Conservation (phyloP, 1,284 basidiomycete species). For the Irpex rosettiformis region DNA sequence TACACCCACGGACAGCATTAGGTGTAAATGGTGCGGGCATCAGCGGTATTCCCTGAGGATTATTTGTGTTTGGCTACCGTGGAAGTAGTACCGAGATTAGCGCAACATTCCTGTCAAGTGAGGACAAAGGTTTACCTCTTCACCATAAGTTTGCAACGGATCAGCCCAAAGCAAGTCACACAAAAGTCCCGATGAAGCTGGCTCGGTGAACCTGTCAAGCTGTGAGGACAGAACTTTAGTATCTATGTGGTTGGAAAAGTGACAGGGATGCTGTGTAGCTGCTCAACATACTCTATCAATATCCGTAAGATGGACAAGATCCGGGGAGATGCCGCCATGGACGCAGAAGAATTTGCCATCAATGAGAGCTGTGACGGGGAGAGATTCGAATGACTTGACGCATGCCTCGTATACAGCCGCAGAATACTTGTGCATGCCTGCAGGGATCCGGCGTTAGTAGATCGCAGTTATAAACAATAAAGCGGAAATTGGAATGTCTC, state of each 20-base stretch:
- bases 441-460: background rate
- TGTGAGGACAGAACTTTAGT: slow-evolving; percentile 25
- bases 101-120: background rate
- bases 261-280: slow-evolving; percentile 10
- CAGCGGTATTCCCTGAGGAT: slow-evolving; percentile 27
- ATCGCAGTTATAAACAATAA: background rate
- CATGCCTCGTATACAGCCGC: slow-evolving; percentile 86
- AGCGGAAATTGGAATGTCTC: too few species aligned
- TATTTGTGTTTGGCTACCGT: slow-evolving; percentile 19
- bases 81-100: background rate
- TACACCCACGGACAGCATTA: slow-evolving; percentile 91
- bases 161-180: slow-evolving; percentile 95
- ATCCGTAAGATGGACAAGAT: slow-evolving; percentile 82
- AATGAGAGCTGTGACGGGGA: slow-evolving; percentile 91
- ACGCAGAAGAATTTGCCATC: slow-evolving; percentile 98
- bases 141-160: slow-evolving; percentile 63
- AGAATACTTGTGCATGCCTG: slow-evolving; percentile 93
- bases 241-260: too few species aligned
- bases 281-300: slow-evolving; percentile 69
- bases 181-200: slow-evolving; percentile 88
- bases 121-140: slow-evolving; percentile 30
- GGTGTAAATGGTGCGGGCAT: slow-evolving; percentile 66
- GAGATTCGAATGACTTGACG: slow-evolving; percentile 86
- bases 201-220: slow-evolving; percentile 94
- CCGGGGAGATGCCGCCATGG: slow-evolving; percentile 93